Conservation (phyloP, 2,329 filamentous ascomycete species). For the Penicillium sclerotiorum region DNA sequence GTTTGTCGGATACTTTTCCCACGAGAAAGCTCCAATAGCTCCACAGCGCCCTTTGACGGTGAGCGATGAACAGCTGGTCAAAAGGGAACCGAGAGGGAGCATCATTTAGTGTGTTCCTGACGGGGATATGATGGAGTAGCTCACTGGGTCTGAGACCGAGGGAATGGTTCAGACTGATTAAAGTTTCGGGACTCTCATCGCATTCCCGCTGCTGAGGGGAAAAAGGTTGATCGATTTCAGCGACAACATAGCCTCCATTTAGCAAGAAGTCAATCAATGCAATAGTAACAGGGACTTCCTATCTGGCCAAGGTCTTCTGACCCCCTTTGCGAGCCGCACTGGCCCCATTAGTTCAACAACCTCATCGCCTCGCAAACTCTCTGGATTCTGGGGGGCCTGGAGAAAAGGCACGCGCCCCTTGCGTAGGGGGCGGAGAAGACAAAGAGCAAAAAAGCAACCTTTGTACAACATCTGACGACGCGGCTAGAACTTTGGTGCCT, state of each 20-base stretch:
- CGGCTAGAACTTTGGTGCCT: slow-evolving; percentile 1
- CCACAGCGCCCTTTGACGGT: no score
- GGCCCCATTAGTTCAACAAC: background rate
- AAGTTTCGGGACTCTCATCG: background rate
- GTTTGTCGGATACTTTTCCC: background rate
- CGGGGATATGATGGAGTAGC: no score
- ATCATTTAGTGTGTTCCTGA: no score
- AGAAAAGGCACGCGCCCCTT: background rate
- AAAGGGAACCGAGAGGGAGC: no score
- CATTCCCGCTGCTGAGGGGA: no score
- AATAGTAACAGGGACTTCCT: no score
- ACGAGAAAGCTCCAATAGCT: background rate
- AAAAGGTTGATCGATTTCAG: no score
- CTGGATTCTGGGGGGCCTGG: background rate
- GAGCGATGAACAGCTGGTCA: background rate
- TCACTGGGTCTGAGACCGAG: background rate
- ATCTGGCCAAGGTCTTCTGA: background rate
- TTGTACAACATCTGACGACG: background rate
- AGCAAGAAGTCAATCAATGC: no score
- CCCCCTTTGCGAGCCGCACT: slow-evolving; percentile 10
- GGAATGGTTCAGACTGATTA: background rate
- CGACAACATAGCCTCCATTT: no score
- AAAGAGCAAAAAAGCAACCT: background rate
- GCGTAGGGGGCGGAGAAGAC: background rate
- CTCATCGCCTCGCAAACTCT: background rate